These are phyloP conservation scores for Kalanchoe fedtschenkoi DNA, from an alignment of 164 flowering plant genomes.

Conservation along the genomic window DNA sequence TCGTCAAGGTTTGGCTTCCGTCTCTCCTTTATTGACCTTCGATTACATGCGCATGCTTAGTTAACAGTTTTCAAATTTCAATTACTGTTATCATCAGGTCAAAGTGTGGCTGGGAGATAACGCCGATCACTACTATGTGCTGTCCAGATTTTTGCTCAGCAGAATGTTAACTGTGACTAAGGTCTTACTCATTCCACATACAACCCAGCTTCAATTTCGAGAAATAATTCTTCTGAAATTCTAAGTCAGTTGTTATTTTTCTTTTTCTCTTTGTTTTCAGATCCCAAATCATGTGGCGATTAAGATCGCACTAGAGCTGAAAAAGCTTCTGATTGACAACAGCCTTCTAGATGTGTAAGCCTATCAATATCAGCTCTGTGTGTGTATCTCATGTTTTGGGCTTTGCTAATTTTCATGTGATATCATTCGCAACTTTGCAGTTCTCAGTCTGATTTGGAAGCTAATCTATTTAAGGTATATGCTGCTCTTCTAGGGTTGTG, in stretches of 20 bases:
- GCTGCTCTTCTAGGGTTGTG: neutral
- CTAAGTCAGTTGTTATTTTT: neutral
- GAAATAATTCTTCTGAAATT: neutral
- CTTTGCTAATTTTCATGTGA: neutral
- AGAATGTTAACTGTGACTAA: conserved; percentile 96
- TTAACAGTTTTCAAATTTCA: neutral
- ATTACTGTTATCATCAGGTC: conserved; percentile 35
- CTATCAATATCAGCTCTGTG: neutral
- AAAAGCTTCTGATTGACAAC: conserved; percentile 91
- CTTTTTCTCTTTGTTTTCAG: conserved; percentile 28
- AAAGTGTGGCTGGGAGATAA: conserved; percentile 95
- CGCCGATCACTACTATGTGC: conserved; percentile 93
- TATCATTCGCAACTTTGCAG: conserved; percentile 29
- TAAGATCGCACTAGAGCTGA: conserved; percentile 88
- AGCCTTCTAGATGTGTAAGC: conserved; percentile 93
- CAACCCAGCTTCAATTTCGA: no score
- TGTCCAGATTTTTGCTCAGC: conserved; percentile 88
- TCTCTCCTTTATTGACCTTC: neutral
- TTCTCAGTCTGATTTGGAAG: conserved; percentile 90
- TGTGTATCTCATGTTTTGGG: neutral
- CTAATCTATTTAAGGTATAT: conserved; percentile 82
- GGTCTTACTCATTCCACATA: conserved; percentile 24
- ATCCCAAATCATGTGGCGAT: conserved; percentile 96
- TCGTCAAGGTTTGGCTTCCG: conserved; percentile 64
- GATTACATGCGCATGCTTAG: neutral